Evolutionary conservation across 176 grass and related monocot genomes (phyloP).

Genomic region (Olyra latifolia): DNA sequence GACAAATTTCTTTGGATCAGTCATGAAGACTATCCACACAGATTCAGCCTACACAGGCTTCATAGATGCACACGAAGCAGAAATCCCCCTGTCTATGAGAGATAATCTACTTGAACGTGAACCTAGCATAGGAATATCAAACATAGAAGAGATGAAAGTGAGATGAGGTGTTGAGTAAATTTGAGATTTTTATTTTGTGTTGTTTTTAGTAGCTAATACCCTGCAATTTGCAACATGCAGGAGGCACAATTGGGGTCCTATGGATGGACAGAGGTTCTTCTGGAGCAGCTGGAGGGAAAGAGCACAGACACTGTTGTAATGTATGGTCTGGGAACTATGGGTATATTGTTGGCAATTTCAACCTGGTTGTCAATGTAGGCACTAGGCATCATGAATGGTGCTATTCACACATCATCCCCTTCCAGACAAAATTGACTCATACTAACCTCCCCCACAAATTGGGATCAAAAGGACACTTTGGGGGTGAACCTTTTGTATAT

Average conservation of each 20-base stretch:
- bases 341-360: conserved; percentile 67
- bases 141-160: conserved; percentile 49
- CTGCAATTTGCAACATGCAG: conserved; percentile 52
- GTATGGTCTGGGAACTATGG: conserved; percentile 79
- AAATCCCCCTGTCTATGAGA: conserved; percentile 6
- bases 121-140: conserved; percentile 36
- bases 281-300: conserved; percentile 54
- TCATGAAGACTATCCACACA: conserved; percentile 97
- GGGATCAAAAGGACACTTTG: neutral
- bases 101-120: conserved; percentile 34
- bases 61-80: conserved; percentile 34
- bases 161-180: conserved; percentile 29
- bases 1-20: conserved; percentile 98
- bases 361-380: conserved; percentile 79
- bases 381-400: conserved; percentile 32
- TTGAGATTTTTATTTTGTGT: conserved; percentile 6
- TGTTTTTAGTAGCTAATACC: conserved; percentile 42
- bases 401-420: conserved; percentile 7
- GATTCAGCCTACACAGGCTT: conserved; percentile 77
- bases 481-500: conserved; percentile 18
- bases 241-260: conserved; percentile 47
- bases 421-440: conserved; percentile 20
- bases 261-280: conserved; percentile 58
- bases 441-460: neutral
- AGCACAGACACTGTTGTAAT: conserved; percentile 66